A percentile compares a stretch with the other conserved stretches of the same genome.
Evolutionary conservation across 2,329 filamentous ascomycete genomes (phyloP).

Genomic region (Verticillium nubilum): DNA sequence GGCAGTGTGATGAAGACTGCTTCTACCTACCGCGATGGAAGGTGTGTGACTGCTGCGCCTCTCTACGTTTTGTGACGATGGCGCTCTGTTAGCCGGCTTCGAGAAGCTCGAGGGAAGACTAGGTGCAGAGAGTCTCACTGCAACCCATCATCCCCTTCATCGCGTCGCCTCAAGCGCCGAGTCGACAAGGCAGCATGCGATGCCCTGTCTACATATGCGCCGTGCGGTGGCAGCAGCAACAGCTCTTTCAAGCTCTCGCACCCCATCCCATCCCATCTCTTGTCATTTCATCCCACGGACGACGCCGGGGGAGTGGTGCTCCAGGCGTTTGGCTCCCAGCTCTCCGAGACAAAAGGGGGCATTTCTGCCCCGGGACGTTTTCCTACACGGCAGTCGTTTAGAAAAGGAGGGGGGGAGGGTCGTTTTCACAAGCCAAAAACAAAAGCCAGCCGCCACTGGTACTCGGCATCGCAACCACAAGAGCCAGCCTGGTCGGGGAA

Average conservation of each 20-base stretch:
- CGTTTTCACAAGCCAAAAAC: background rate
- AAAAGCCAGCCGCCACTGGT: background rate
- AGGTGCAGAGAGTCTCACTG: background rate
- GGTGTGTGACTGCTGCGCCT: background rate
- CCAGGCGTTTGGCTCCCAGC: background rate
- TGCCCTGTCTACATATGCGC: background rate
- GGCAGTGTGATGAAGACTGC: background rate
- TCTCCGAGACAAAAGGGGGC: background rate
- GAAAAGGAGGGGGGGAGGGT: background rate
- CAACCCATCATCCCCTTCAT: background rate
- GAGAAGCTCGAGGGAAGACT: slow-evolving; percentile 1
- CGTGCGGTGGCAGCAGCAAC: background rate
- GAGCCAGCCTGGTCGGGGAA: background rate
- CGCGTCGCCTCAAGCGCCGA: background rate
- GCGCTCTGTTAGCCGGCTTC: slow-evolving; percentile 1
- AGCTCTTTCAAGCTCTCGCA: background rate
- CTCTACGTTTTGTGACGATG: background rate
- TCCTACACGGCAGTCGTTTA: background rate
- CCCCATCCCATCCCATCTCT: background rate
- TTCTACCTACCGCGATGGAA: background rate
- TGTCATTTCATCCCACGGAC: background rate
- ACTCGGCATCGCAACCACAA: background rate
- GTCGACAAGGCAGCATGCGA: background rate
- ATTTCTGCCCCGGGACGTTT: background rate
- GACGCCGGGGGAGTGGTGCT: background rate